phyloP scores from a whole-genome alignment of 176 grass and related monocot species.

The Bromus sterilis region DNA sequence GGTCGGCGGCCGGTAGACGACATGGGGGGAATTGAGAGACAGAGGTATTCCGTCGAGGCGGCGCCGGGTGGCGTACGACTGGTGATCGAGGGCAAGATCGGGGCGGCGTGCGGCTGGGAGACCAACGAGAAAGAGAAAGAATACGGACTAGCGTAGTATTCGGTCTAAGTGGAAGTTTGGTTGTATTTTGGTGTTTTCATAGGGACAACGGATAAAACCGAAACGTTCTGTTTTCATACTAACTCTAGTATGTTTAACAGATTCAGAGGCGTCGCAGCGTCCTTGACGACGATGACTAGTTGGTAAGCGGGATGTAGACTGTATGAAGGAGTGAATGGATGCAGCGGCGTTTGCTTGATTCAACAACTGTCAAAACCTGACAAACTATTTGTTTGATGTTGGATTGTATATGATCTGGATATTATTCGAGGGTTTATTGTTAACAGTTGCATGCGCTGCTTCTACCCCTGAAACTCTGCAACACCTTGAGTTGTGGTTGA shows the following conservation, averaged over 20 bases:
- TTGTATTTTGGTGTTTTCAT: too few species aligned
- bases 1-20: too few species aligned
- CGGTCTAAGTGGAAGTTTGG: too few species aligned
- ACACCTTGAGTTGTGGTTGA: background rate
- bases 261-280: conserved; percentile 89
- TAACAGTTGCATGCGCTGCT: background rate
- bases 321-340: background rate
- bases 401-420: background rate
- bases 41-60: too few species aligned
- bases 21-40: too few species aligned
- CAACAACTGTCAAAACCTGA: background rate
- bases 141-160: too few species aligned
- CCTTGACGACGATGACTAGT: conserved; percentile 78
- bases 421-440: background rate
- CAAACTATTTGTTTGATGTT: background rate
- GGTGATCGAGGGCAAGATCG: too few species aligned
- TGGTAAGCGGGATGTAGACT: background rate
- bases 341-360: background rate
- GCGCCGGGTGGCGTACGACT: too few species aligned
- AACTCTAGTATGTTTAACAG: conserved; percentile 29
- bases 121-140: too few species aligned
- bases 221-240: too few species aligned
- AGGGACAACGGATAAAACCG: too few species aligned
- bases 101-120: too few species aligned
- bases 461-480: background rate